Evolutionary conservation across 345 rosid species (phyloP).

Genomic region (Turnera subulata): DNA sequence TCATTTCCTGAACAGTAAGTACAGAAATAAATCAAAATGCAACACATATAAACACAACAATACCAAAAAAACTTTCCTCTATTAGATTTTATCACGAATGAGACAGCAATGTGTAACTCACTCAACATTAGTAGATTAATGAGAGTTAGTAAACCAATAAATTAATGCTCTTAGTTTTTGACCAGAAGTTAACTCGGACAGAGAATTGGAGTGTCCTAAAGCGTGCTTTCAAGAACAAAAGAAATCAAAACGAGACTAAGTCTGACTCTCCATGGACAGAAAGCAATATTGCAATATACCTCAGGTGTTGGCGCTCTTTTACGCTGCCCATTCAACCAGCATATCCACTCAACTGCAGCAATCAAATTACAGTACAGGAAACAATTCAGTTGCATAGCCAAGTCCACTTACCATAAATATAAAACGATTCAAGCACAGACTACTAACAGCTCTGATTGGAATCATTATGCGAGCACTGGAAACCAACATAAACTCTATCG

Average conservation of each 20-base stretch:
- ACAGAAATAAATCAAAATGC: conserved; percentile 11
- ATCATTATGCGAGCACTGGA: no score
- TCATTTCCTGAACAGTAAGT: conserved; percentile 57
- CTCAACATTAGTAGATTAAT: background rate
- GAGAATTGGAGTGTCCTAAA: background rate
- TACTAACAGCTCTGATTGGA: no score
- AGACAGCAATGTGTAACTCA: background rate
- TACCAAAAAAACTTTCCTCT: no score
- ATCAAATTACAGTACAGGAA: conserved; percentile 10
- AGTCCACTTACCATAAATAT: background rate
- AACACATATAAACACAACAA: background rate
- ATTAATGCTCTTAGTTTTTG: background rate
- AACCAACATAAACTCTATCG: no score
- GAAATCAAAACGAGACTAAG: background rate
- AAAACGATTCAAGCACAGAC: no score
- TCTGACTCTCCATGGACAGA: background rate
- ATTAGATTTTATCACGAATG: background rate
- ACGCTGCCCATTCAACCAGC: conserved; percentile 97
- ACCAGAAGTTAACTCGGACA: background rate
- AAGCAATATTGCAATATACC: conserved; percentile 32
- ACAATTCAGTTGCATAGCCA: background rate
- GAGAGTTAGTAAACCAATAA: background rate
- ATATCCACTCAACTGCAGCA: conserved; percentile 93
- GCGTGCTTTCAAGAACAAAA: background rate
- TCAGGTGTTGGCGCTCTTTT: conserved; percentile 78